Evolutionary conservation across 495 filamentous ascomycete genomes (phyloP).

Genomic region (Penicillium coprophilum): DNA sequence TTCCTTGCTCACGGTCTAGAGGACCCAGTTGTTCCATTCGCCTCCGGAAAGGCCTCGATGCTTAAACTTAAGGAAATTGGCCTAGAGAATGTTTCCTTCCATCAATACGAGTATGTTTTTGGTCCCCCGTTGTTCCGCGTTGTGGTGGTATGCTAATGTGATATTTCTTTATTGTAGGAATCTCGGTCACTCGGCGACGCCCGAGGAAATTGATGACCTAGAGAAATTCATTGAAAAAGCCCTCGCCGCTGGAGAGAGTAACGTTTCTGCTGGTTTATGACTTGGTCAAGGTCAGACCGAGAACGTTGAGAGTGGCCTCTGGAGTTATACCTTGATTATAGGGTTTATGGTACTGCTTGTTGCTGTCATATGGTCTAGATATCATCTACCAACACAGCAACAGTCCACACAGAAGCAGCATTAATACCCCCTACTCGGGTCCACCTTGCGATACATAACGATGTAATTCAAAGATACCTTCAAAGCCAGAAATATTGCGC

Average conservation of each 20-base stretch:
- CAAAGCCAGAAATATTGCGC: background rate
- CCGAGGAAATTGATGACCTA: conserved; percentile 78
- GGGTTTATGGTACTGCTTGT: conserved; percentile 53
- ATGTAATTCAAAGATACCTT: background rate
- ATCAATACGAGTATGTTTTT: conserved; percentile 66
- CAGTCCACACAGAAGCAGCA: background rate
- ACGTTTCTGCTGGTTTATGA: conserved; percentile 54
- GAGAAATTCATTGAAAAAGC: conserved; percentile 69
- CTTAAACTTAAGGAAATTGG: conserved; percentile 63
- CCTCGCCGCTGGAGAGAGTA: conserved; percentile 58
- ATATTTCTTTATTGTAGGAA: conserved; percentile 42
- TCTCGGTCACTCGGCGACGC: conserved; percentile 74
- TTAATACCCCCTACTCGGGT: background rate
- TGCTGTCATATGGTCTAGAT: conserved; percentile 39
- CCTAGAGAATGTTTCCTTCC: conserved; percentile 67
- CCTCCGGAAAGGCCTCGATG: conserved; percentile 65
- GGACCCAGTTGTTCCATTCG: conserved; percentile 67
- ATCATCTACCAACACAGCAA: background rate
- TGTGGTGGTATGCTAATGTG: conserved; percentile 19
- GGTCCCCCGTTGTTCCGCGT: background rate
- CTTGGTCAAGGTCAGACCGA: conserved; percentile 23
- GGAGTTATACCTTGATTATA: conserved; percentile 29
- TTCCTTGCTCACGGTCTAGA: conserved; percentile 82
- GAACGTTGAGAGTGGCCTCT: background rate
- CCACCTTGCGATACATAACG: background rate